Evolutionary conservation across 768 basidiomycete species (phyloP).

Genomic region (Amanita jacksonii): DNA sequence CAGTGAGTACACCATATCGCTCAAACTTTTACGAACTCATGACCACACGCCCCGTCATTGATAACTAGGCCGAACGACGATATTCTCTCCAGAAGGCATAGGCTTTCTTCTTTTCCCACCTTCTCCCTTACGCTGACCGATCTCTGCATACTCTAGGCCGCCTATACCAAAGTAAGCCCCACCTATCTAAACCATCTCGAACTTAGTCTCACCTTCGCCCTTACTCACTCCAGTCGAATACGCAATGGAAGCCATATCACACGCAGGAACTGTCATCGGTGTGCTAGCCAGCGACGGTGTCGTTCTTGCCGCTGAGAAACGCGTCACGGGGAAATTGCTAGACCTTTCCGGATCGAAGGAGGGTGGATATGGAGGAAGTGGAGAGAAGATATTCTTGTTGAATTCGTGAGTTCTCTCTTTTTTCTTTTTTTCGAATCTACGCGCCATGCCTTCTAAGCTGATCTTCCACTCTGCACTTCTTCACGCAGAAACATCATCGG

Average conservation of each 20-base stretch:
- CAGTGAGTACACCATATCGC: constrained; percentile 70
- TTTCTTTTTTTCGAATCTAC: constrained; percentile 1
- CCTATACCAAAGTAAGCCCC: constrained; percentile 82
- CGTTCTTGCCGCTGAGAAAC: constrained; percentile 92
- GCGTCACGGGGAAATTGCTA: constrained; percentile 94
- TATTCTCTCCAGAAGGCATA: constrained; percentile 96
- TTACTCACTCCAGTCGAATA: constrained; percentile 70
- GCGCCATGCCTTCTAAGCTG: neutral
- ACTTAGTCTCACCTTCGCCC: constrained; percentile 7
- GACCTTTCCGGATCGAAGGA: constrained; percentile 83
- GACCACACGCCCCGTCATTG: constrained; percentile 16
- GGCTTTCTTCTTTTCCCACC: constrained; percentile 4
- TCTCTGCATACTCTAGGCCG: constrained; percentile 52
- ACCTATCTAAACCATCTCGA: neutral
- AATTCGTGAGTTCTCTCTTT: constrained; percentile 56
- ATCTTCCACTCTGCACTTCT: too few relatives aligned
- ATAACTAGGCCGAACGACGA: constrained; percentile 84
- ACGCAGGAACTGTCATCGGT: constrained; percentile 90
- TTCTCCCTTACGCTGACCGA: constrained; percentile 9
- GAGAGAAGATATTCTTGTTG: constrained; percentile 95
- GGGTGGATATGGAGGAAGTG: constrained; percentile 88
- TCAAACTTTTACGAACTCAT: constrained; percentile 9
- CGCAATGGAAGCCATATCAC: constrained; percentile 99
- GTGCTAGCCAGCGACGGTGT: constrained; percentile 87
- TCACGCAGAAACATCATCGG: constrained; percentile 88